Percentiles rank a stretch among this genome's conserved stretches.
Conservation (phyloP, 208 protist genomes). For the Porcisia hertigi region DNA sequence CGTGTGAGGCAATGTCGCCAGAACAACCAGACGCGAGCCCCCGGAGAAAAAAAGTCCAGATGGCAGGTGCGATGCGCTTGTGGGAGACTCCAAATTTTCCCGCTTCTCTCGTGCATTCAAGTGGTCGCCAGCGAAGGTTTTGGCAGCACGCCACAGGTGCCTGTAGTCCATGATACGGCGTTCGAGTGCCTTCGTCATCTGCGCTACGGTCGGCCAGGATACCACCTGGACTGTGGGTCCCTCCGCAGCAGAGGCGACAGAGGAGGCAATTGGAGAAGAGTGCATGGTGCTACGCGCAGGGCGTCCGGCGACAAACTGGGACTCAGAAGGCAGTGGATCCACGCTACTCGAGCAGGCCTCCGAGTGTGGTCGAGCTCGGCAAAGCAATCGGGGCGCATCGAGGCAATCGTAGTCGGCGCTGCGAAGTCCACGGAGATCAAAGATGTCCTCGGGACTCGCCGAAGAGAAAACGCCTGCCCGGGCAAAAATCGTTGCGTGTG, state of each 20-base stretch:
- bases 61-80: neutral
- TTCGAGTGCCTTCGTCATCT: conserved; percentile 6
- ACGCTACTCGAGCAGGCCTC: neutral
- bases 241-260: neutral
- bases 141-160: conserved; percentile 6
- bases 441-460: neutral
- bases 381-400: neutral
- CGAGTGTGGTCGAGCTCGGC: neutral
- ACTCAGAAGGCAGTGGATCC: neutral
- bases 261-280: neutral
- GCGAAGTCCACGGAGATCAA: conserved; percentile 1
- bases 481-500: neutral
- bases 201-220: conserved; percentile 1
- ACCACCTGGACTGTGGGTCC: neutral
- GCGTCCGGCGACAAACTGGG: neutral
- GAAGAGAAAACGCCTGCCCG: neutral
- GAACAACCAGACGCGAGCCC: neutral
- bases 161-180: conserved; percentile 6
- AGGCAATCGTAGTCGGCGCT: neutral
- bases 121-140: neutral
- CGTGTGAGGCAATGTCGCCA: conserved; percentile 1
- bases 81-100: neutral
- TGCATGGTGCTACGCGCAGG: neutral
- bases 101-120: no score
- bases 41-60: neutral